Base-by-base conservation (phyloP, 2,329 filamentous ascomycete genomes). In the Venturia aucupariae region DNA sequence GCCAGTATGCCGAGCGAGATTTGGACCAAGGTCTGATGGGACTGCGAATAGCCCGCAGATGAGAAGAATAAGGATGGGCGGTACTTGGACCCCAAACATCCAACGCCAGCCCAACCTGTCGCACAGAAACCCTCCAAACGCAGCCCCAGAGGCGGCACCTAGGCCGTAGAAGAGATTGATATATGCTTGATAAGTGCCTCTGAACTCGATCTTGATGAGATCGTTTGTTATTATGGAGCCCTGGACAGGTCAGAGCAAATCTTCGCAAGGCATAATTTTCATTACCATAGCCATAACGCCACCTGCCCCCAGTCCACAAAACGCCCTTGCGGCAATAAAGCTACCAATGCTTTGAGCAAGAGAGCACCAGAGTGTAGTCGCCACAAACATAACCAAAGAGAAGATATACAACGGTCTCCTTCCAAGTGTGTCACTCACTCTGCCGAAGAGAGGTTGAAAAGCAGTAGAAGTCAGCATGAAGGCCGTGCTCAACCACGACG, bases 401-500 rank as follows among this genome's bases (percentile, higher is more conserved):
- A 81, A 80, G 13, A 92, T 76, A 69, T 90, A 91, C 1, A 87
- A 81, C 22, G 80, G 77, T 66, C 86, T 89, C 55, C 89, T 79
- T 13, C 90, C 89, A 65, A 92, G 76, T 0, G 87, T 86, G 74
- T 93, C 90, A 1, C 88, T 91, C 1, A 92, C 73, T 2, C 90
- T 82, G 3, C 89, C 90, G 67, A 90, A 84, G 0, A 93, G 76
- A 0, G 90, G 89, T 74, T 92, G 87, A 65, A 90, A 87, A 30
- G 87, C 85, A 1, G 89, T 92, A 4, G 85, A 89, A 0, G 90
- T 91, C 44, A 94, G 80, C 42, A 93, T 75, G 68, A 92, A 93
- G 0, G 88, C 85, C 0, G 90, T 93, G 1, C 89, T 91, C 4
- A 93, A 80, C 90, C 90, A 94, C 1, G 89, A 91, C 3, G 90